Base-by-base conservation (phyloP, 2,329 filamentous ascomycete genomes). In the Diplodia mutila region DNA sequence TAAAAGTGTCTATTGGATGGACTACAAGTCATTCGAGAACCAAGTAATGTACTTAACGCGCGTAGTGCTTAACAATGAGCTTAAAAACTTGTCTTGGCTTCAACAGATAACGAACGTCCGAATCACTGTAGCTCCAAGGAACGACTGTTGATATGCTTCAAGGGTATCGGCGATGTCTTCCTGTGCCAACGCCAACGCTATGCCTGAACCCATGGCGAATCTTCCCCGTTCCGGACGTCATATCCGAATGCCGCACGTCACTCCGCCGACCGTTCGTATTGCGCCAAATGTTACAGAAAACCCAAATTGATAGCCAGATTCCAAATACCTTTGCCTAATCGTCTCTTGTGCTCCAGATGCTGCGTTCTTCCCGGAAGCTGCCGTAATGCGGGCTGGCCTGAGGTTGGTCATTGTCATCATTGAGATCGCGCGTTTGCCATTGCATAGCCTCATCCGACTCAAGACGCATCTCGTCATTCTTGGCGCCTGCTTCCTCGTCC, bases 361-460 rank as follows among this genome's bases (percentile, higher is more conserved):
- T 76, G 16, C 78, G 75, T 70, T 82, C 80, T 48, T 81, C 80
- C 68, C 76, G 72, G 69, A 80, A 81, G 71, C 79, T 81, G 67
- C 78, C 79, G 65, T 80, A 81, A n/a, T 78, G 76, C 21, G 76
- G 75, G 61, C 55, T 51, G 37, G 51, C 6, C 12, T 32, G 34
- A 21, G 54, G 9, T 27, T n/a, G 16, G 27, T 59, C 54, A 14
- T 32, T 29, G 14, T 55, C 57, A 7, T 61, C 39, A 18, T 67
- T 66, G 63, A 55, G 32, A 32, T 49, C 48, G 9, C 57, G 57
- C 16, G 39, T 48, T 70, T 82, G 77, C 83, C 84, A 85, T 29
- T 78, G 76, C 53, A 71, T 70, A 14, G 80, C 80, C 69, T 83
- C 82, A 66, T 81, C 80, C 3, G 78, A 79, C 27, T 80, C 75